Percentiles rank a stretch among this genome's conserved stretches.
phyloP scores from a whole-genome alignment of 805 yeast genomes.

The Suhomyces sp. region DNA sequence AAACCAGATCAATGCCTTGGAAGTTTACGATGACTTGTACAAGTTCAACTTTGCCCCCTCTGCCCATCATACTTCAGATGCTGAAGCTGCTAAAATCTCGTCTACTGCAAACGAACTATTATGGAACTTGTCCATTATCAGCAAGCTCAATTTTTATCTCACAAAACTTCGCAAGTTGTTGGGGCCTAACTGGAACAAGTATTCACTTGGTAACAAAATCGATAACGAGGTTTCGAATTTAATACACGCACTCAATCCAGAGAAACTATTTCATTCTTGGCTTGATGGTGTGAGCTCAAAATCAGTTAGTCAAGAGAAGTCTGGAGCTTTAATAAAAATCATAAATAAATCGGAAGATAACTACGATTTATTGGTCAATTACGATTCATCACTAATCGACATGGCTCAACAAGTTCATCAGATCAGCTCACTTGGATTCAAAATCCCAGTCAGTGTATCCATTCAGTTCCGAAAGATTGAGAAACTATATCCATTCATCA shows the following conservation, averaged over 20 bases:
- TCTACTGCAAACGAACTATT: slow-evolving; percentile 1
- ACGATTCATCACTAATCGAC: slow-evolving; percentile 42
- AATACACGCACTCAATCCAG: slow-evolving; percentile 44
- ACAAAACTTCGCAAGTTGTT: slow-evolving; percentile 20
- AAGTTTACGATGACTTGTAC: neutral
- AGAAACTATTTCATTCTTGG: slow-evolving; percentile 50
- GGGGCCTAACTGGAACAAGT: slow-evolving; percentile 38
- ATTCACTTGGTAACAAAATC: slow-evolving; percentile 55
- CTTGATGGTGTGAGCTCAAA: slow-evolving; percentile 12
- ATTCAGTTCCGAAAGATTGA: slow-evolving; percentile 49
- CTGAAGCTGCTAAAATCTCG: neutral
- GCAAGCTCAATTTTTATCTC: slow-evolving; percentile 24
- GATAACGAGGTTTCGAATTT: slow-evolving; percentile 47
- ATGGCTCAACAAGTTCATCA: slow-evolving; percentile 55
- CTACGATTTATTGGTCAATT: slow-evolving; percentile 44
- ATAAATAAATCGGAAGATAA: slow-evolving; percentile 14
- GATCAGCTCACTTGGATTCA: slow-evolving; percentile 48
- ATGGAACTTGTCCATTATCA: slow-evolving; percentile 12
- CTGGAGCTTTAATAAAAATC: slow-evolving; percentile 8
- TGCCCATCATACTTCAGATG: neutral
- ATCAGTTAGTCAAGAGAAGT: slow-evolving; percentile 5
- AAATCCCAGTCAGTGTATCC: slow-evolving; percentile 52
- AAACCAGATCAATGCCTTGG: neutral
- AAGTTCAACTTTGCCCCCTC: neutral
- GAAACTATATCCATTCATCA: slow-evolving; percentile 55